Conservation (phyloP, 306 rosid species). For the Alnus rubra region DNA sequence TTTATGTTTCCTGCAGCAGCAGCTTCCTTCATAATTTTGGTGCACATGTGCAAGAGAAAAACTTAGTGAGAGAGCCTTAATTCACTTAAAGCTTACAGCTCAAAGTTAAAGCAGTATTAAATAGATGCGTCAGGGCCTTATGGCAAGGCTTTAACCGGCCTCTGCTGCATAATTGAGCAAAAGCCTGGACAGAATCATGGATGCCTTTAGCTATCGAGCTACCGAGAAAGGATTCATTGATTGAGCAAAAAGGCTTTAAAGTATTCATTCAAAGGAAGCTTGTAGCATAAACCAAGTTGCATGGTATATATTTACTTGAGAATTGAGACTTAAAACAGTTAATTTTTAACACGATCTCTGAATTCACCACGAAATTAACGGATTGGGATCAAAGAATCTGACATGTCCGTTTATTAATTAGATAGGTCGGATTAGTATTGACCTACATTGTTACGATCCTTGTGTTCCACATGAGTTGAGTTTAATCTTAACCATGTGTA, state of each 20-base stretch:
- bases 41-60: background rate
- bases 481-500: no score
- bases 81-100: background rate
- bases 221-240: background rate
- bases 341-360: no score
- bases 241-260: background rate
- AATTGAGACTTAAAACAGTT: no score
- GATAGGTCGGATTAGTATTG: no score
- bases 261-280: background rate
- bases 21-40: background rate
- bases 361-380: no score
- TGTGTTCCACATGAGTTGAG: no score
- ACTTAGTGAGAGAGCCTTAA: background rate
- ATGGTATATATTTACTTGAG: no score
- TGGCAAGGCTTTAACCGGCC: background rate
- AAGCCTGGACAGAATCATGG: background rate
- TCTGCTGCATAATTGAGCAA: background rate
- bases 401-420: no score
- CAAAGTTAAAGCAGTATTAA: background rate
- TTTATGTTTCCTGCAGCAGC: background rate
- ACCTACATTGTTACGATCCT: no score
- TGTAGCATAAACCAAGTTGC: background rate
- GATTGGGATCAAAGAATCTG: no score
- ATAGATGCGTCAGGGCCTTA: background rate
- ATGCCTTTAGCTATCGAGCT: background rate